These are phyloP conservation scores for Pythium aristosporum DNA, from an alignment of 352 stramenopile species.

Conservation along the genomic window DNA sequence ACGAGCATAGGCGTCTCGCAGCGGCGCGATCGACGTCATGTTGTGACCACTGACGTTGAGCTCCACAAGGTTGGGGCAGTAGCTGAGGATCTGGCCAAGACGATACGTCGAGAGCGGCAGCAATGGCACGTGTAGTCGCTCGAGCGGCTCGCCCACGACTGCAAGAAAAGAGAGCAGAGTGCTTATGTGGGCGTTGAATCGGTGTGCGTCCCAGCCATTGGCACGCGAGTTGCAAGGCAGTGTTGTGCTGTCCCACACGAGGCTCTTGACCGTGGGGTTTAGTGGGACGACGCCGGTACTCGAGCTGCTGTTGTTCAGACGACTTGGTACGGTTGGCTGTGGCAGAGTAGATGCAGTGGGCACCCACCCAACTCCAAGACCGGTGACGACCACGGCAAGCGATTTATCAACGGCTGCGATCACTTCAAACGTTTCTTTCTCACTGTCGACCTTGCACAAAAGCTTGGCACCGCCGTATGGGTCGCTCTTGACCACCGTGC, in stretches of 20 bases:
- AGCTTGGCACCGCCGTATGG: slow-evolving; percentile 1
- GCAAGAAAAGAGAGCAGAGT: background rate
- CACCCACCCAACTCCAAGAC: slow-evolving; percentile 2
- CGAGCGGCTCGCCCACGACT: slow-evolving; percentile 6
- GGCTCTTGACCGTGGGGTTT: background rate
- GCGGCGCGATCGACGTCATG: background rate
- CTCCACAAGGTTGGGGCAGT: slow-evolving; percentile 8
- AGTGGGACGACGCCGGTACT: background rate
- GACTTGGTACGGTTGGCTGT: background rate
- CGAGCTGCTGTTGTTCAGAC: background rate
- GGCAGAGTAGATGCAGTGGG: background rate
- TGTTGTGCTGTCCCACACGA: slow-evolving; percentile 2
- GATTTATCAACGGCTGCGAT: background rate
- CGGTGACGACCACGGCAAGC: background rate
- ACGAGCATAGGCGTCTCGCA: background rate
- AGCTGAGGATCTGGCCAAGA: background rate
- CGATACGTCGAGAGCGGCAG: background rate
- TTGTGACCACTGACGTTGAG: slow-evolving; percentile 7
- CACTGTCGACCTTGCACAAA: background rate
- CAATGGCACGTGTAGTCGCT: background rate
- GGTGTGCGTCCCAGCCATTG: background rate
- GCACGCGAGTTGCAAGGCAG: background rate
- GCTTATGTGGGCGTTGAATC: background rate
- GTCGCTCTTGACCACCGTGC: background rate
- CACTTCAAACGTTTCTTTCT: background rate